These are phyloP conservation scores for Phytophthora sp. DNA, from an alignment of 352 stramenopile species.

Conservation along the genomic window DNA sequence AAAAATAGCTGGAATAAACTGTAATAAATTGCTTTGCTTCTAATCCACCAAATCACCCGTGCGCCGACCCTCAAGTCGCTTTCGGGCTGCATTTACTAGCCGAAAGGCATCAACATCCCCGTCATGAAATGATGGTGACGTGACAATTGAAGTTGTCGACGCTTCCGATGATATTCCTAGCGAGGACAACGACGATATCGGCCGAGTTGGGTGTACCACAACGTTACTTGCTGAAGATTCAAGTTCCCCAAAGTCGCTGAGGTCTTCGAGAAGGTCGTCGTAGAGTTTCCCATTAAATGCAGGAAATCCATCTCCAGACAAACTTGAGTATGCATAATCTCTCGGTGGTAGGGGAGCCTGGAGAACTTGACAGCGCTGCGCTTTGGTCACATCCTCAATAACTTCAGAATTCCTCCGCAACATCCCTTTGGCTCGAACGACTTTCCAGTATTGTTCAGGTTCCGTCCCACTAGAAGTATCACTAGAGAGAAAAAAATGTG, in stretches of 20 bases:
- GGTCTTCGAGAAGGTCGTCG: constrained; percentile 36
- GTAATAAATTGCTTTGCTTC: neutral
- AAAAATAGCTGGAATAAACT: too few relatives aligned
- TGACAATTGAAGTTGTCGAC: constrained; percentile 23
- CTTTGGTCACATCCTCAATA: constrained; percentile 41
- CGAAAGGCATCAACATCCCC: constrained; percentile 34
- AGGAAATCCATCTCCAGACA: constrained; percentile 33
- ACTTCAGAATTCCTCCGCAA: constrained; percentile 50
- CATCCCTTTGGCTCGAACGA: constrained; percentile 50
- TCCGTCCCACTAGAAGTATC: constrained; percentile 31
- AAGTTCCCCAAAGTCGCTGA: constrained; percentile 18
- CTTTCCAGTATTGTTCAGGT: constrained; percentile 52
- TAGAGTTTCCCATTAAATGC: constrained; percentile 41
- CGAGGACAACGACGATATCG: constrained; percentile 20
- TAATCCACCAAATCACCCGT: constrained; percentile 22
- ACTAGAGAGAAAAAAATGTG: constrained; percentile 11
- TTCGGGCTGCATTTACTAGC: constrained; percentile 47
- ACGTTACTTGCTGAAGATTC: constrained; percentile 18
- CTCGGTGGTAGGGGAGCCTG: constrained; percentile 36
- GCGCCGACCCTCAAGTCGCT: constrained; percentile 38
- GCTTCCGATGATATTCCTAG: constrained; percentile 11
- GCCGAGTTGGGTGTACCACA: constrained; percentile 2
- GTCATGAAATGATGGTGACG: constrained; percentile 32
- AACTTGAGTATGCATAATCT: neutral
- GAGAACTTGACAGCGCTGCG: constrained; percentile 38